Base-by-base conservation (phyloP, 805 yeast genomes). In the Ogataea kodamae region DNA sequence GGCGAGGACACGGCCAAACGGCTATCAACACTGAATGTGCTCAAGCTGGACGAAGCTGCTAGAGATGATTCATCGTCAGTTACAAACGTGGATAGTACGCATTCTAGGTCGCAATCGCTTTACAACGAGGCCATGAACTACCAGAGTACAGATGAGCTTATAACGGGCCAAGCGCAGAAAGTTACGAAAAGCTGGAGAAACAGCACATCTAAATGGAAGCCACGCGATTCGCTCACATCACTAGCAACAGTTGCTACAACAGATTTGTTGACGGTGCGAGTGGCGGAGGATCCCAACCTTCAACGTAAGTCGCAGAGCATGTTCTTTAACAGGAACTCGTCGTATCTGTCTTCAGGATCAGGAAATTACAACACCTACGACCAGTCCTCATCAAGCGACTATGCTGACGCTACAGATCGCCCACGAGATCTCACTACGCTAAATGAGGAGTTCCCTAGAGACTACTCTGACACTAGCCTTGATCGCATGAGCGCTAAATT, bases 201-300 rank as follows among this genome's bases (percentile, higher is more conserved):
- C 42, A 60, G 65, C 5, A 54, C 63, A 45, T 48, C 54, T 25
- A 46, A 55, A 22, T 63, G 69, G 66, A 64, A 67, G 43, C 65
- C 74, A 28, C 74, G 90, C 54, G 78, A 74, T 21, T 81, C 94
- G 7, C 67, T 76, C 36, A 73, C 72, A 22, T 84, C 96, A 0
- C 50, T 82, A 37, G 88, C 87, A 17, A 87, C 96, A 0, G 89
- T 89, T 20, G 78, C 89, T 19, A 86, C 96, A 1, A 85, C 81
- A 31, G 90, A 86, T 54, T 70, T 88, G 28, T 70, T 87, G 52
- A 81, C 85, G 4, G 86, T 88, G 22, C 72, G 87, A 50, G 66
- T 87, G 25, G 87, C 83, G 3, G 83, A 81, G 22, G 83, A 79
- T 40, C 63, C 62, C 18, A 57, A 57, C 22, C 52, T 69, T 17